These are phyloP conservation scores for Wakefieldia striispora DNA, from an alignment of 768 basidiomycete species.

Conservation along the genomic window DNA sequence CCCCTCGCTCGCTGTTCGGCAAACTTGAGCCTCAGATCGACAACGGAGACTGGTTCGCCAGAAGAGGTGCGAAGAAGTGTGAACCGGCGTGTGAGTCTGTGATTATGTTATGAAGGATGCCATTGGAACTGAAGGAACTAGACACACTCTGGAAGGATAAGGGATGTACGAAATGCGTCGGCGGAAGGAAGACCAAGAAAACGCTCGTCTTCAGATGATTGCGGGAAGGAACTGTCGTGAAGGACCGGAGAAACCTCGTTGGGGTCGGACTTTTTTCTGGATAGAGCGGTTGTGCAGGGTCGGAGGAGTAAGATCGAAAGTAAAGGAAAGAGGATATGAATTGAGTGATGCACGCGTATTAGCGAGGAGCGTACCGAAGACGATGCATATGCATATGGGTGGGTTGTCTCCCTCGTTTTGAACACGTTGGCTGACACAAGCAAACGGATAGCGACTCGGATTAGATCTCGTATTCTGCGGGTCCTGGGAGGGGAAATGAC, in stretches of 20 bases:
- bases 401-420: conserved; percentile 51
- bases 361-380: conserved; percentile 64
- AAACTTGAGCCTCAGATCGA: conserved; percentile 62
- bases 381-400: conserved; percentile 77
- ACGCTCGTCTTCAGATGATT: conserved; percentile 35
- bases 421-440: conserved; percentile 57
- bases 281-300: conserved; percentile 21
- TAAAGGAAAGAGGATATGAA: conserved; percentile 18
- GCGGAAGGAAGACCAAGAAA: conserved; percentile 62
- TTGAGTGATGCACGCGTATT: conserved; percentile 29
- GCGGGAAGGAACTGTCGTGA: conserved; percentile 28
- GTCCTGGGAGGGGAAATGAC: conserved; percentile 34
- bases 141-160: conserved; percentile 82
- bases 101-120: conserved; percentile 15
- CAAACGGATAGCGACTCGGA: conserved; percentile 30
- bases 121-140: conserved; percentile 5
- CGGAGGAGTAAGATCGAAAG: conserved; percentile 22
- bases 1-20: conserved; percentile 77
- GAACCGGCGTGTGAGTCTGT: conserved; percentile 79
- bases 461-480: conserved; percentile 26
- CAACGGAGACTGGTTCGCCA: conserved; percentile 63
- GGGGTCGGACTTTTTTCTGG: conserved; percentile 75
- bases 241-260: conserved; percentile 48
- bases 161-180: conserved; percentile 82
- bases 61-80: conserved; percentile 70